Evolutionary conservation across 129 eudicot genomes (phyloP).

Genomic region (Arctium lappa): DNA sequence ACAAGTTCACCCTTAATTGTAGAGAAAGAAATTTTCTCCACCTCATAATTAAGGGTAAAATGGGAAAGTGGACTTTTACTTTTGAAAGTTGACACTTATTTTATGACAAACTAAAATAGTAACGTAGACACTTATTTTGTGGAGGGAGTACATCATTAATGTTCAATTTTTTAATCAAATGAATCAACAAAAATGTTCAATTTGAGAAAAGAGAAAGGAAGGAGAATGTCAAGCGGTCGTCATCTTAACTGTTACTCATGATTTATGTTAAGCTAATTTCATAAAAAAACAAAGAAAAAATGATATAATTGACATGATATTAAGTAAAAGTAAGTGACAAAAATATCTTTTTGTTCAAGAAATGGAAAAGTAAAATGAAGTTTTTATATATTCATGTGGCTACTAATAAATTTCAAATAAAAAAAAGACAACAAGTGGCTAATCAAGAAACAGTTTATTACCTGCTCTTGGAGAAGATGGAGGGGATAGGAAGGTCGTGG

Average conservation of each 20-base stretch:
- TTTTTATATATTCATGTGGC: no score
- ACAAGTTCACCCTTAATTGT: no score
- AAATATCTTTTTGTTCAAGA: background rate
- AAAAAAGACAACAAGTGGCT: background rate
- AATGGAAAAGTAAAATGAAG: background rate
- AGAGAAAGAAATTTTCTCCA: no score
- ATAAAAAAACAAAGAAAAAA: background rate
- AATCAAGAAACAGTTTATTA: conserved; percentile 14
- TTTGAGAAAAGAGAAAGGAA: background rate
- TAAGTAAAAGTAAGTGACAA: background rate
- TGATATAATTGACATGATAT: background rate
- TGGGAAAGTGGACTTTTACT: no score
- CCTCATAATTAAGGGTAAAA: no score
- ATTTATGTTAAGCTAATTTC: background rate
- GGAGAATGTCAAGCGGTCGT: background rate
- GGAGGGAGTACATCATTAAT: background rate
- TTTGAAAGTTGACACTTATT: no score
- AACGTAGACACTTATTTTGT: no score
- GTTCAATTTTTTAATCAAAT: background rate
- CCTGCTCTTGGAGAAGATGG: conserved; percentile 98
- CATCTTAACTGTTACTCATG: background rate
- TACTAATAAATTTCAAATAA: no score
- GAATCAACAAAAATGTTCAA: background rate
- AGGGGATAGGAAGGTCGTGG: conserved; percentile 87
- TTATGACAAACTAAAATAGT: no score